Evolutionary conservation across 495 filamentous ascomycete species (phyloP), one percentile per base, ranked within the genome.

Genomic region (Neurospora discreta): DNA sequence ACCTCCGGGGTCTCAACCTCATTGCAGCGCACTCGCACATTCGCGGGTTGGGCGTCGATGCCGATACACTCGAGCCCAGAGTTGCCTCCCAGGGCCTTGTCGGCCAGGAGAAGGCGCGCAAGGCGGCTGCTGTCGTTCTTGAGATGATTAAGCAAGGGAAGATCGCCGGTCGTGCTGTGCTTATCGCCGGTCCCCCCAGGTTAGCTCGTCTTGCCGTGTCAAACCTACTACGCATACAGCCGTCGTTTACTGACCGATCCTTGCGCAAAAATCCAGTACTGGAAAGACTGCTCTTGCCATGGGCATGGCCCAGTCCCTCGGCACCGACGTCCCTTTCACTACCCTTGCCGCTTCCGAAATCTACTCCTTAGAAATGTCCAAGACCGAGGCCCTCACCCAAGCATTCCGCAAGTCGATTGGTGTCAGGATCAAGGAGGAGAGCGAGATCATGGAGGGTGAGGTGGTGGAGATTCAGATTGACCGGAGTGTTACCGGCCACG

Each of bases 381-480:
- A 98, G 84, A 98, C 95, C 10, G 95, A 99, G 81, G 94, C 96
- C 39, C 88, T 99, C 52, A 97, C 93, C 52, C 96, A 99, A 79
- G 96, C 96, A 9, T 99, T 99, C 85, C 88, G 95, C 52, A 97
- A 96, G 79, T 96, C 93, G 39, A 98, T 99, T 73, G 96, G 94
- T 69, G 95, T 98, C 70, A 86, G 94, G 70, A 98, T 98, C 82
- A 98, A 96, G 80, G 95, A 98, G 77, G 95, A 98, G 83, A 97
- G 94, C 75, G 94, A 99, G 81, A 95, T 99, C 76, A 98, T 99
- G 81, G 95, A 98, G 84, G 95, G 95, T 73, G 95, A 99, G 81
- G 96, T 98, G 0, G 96, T 99, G 68, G 95, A 99, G 83, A 98
- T 99, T 74, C 96, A 98, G 81, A 98, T 98, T 75, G 95, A 99